Conservation (phyloP, 2,329 filamentous ascomycete species). For the Trichothecium roseum region DNA sequence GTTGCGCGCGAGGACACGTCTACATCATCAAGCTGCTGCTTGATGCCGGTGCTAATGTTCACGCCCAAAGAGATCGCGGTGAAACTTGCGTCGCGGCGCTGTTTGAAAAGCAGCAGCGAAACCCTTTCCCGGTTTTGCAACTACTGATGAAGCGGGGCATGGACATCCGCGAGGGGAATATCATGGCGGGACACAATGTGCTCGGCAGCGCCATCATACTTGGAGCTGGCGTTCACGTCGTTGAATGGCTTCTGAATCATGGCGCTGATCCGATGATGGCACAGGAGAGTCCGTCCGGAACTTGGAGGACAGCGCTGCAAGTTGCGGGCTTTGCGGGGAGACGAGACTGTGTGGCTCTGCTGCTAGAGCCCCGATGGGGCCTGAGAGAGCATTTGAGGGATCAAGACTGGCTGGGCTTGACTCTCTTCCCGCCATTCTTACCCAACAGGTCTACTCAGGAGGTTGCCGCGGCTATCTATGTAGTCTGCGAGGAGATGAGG, state of each 20-base stretch:
- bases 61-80: conserved; percentile 1
- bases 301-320: conserved; percentile 10
- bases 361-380: conserved; percentile 9
- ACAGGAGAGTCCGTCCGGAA: conserved; percentile 2
- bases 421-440: not conserved
- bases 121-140: conserved; percentile 4
- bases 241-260: conserved; percentile 10
- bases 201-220: conserved; percentile 9
- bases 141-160: conserved; percentile 10
- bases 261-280: conserved; percentile 11
- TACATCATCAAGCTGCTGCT: conserved; percentile 9
- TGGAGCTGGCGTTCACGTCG: conserved; percentile 8
- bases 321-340: conserved; percentile 2
- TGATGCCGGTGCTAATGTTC: conserved; percentile 9
- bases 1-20: conserved; percentile 7
- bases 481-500: not conserved
- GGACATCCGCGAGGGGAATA: conserved; percentile 9
- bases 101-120: not conserved
- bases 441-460: too few species aligned
- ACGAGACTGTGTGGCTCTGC: conserved; percentile 5
- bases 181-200: conserved; percentile 7
- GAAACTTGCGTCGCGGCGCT: conserved; percentile 6
- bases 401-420: conserved; percentile 6
- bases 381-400: conserved; percentile 8
- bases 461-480: too few species aligned